These are phyloP conservation scores for Peronospora farinosa DNA, from an alignment of 352 stramenopile genomes.

Conservation along the genomic window DNA sequence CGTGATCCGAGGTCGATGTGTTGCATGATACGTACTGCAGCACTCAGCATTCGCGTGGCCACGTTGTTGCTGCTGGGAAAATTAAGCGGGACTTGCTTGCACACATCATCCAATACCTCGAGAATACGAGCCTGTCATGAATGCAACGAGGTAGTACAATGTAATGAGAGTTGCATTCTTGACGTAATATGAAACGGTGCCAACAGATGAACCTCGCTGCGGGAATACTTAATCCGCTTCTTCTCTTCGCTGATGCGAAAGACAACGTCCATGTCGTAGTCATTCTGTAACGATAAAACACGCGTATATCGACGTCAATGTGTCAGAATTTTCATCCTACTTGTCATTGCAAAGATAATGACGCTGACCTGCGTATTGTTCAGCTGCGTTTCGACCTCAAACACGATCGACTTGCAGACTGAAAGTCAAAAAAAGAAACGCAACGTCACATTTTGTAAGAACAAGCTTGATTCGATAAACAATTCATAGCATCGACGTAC, in stretches of 20 bases:
- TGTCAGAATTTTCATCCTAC: neutral
- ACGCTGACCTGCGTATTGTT: slow-evolving; percentile 54
- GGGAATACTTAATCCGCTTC: slow-evolving; percentile 78
- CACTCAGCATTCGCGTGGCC: slow-evolving; percentile 49
- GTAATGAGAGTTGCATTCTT: slow-evolving; percentile 5
- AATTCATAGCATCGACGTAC: slow-evolving; percentile 28
- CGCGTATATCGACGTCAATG: neutral
- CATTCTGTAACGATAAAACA: slow-evolving; percentile 35
- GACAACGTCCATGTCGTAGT: slow-evolving; percentile 79
- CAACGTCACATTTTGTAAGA: neutral
- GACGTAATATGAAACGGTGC: neutral
- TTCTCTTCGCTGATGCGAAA: slow-evolving; percentile 86
- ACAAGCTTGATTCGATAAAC: neutral
- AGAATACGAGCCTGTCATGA: slow-evolving; percentile 59
- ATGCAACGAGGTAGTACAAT: neutral
- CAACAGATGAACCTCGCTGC: slow-evolving; percentile 69
- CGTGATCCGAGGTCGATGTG: neutral
- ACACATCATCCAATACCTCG: slow-evolving; percentile 77
- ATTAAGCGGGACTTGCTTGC: slow-evolving; percentile 40
- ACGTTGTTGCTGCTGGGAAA: slow-evolving; percentile 38
- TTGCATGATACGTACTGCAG: slow-evolving; percentile 35
- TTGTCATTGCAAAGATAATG: neutral
- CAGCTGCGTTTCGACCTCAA: slow-evolving; percentile 74
- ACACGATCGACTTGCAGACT: slow-evolving; percentile 82
- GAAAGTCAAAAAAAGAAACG: neutral